These are phyloP conservation scores for Oryza meyeriana DNA, from an alignment of 176 grass and related monocot genomes.

Conservation along the genomic window DNA sequence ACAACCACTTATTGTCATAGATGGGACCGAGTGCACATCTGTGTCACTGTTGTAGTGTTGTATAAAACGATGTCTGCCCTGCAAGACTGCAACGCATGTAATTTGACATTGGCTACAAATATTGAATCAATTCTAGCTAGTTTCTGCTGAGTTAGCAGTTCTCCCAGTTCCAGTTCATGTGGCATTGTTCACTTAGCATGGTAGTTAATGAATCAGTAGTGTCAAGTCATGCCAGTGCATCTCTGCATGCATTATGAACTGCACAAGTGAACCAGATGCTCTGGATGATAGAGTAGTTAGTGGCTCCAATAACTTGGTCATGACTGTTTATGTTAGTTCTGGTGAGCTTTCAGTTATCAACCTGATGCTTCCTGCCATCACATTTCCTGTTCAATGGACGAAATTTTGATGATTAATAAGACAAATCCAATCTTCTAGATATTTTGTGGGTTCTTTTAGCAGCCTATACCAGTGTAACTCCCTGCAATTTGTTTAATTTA, in stretches of 20 bases:
- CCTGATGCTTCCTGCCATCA: too few relatives aligned
- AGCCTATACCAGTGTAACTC: too few relatives aligned
- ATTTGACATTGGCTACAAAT: slow-evolving; percentile 9
- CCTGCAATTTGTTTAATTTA: too few relatives aligned
- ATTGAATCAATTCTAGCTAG: slow-evolving; percentile 11
- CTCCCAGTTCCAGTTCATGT: neutral
- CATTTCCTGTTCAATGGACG: too few relatives aligned
- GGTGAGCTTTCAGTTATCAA: too few relatives aligned
- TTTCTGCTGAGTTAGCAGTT: neutral
- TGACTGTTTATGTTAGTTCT: too few relatives aligned
- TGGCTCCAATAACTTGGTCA: too few relatives aligned
- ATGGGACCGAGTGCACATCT: neutral
- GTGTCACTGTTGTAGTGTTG: slow-evolving; percentile 12
- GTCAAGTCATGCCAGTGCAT: neutral
- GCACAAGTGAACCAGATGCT: neutral
- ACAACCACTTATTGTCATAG: neutral
- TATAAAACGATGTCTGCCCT: neutral
- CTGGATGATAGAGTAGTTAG: too few relatives aligned
- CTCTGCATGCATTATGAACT: neutral
- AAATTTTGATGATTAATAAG: too few relatives aligned
- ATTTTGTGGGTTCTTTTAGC: too few relatives aligned
- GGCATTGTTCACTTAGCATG: neutral
- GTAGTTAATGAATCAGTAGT: neutral
- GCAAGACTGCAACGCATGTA: neutral
- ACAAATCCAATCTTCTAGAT: too few relatives aligned